phyloP scores from a whole-genome alignment of 768 basidiomycete genomes.

The Rhizopogon salebrosus region DNA sequence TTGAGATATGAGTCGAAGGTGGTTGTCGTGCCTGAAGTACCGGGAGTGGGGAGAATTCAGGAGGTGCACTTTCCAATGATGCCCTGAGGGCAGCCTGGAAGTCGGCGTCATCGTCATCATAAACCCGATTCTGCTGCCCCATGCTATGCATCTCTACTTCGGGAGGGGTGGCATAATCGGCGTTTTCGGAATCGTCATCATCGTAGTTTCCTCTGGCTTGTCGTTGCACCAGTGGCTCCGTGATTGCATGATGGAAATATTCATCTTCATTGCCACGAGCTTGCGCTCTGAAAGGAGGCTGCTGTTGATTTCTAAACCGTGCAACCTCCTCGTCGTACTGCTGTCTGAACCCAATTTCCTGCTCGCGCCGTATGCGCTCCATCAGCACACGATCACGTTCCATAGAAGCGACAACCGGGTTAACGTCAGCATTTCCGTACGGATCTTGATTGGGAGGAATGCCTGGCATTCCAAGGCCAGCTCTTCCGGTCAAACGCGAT shows the following conservation, averaged over 20 bases:
- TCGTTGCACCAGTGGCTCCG: slow-evolving; percentile 17
- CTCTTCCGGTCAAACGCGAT: slow-evolving; percentile 12
- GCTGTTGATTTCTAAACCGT: slow-evolving; percentile 13
- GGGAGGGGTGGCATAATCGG: slow-evolving; percentile 9
- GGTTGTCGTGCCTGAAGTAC: slow-evolving; percentile 13
- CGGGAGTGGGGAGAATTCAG: slow-evolving; percentile 40
- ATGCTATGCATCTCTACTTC: slow-evolving; percentile 1
- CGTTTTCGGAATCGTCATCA: slow-evolving; percentile 25
- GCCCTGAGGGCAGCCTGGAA: slow-evolving; percentile 85
- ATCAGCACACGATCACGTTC: slow-evolving; percentile 56
- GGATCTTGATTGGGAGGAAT: slow-evolving; percentile 28
- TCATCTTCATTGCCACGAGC: slow-evolving; percentile 49
- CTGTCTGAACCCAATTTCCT: slow-evolving; percentile 62
- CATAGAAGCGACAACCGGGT: slow-evolving; percentile 64
- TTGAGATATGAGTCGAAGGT: slow-evolving; percentile 5
- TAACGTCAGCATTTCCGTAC: slow-evolving; percentile 28
- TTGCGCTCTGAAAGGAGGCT: slow-evolving; percentile 1
- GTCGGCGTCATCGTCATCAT: slow-evolving; percentile 85
- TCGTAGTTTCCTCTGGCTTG: slow-evolving; percentile 12
- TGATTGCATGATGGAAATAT: slow-evolving; percentile 41
- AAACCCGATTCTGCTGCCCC: slow-evolving; percentile 37
- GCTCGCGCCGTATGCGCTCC: slow-evolving; percentile 59
- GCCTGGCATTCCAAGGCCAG: slow-evolving; percentile 3
- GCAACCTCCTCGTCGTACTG: slow-evolving; percentile 41
- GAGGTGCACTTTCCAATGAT: slow-evolving; percentile 63